Percentiles rank a stretch among this genome's conserved stretches.
Evolutionary conservation across 257 asterid genomes (phyloP).

Genomic region (Solanum tarijense): DNA sequence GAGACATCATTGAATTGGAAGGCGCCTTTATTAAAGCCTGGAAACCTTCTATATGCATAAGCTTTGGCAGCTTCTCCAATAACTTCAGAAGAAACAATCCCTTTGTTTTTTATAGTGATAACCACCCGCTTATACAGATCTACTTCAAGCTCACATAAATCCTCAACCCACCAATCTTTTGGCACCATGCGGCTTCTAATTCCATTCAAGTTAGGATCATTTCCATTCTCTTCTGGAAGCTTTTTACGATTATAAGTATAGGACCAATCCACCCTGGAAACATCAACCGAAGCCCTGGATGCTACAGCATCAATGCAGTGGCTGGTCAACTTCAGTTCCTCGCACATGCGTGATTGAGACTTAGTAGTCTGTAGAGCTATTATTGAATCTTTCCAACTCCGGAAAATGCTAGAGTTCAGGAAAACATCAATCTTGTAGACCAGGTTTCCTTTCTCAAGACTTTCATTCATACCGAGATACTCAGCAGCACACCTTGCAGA

Average conservation of each 20-base stretch:
- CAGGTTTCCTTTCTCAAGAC: constrained; percentile 76
- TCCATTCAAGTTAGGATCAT: constrained; percentile 48
- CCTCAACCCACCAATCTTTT: constrained; percentile 97
- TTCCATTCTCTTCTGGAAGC: constrained; percentile 62
- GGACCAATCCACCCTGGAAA: constrained; percentile 86
- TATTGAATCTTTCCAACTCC: constrained; percentile 96
- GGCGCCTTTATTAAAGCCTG: constrained; percentile 52
- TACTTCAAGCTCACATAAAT: constrained; percentile 69
- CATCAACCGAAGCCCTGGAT: constrained; percentile 59
- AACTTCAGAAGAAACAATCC: constrained; percentile 46
- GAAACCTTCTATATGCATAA: constrained; percentile 57
- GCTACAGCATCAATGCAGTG: constrained; percentile 79
- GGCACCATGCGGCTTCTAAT: constrained; percentile 60
- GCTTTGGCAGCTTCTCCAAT: constrained; percentile 90
- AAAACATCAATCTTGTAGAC: constrained; percentile 84
- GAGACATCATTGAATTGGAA: constrained; percentile 39
- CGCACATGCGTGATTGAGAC: constrained; percentile 39
- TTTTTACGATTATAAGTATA: constrained; percentile 71
- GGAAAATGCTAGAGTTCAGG: constrained; percentile 61
- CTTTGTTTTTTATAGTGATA: constrained; percentile 36
- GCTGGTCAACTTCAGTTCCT: constrained; percentile 63
- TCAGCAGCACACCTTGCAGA: constrained; percentile 88
- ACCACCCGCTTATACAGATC: constrained; percentile 64
- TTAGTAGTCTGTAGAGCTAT: constrained; percentile 74
- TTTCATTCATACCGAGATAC: constrained; percentile 82